Conservation (phyloP, 179 eudicot genomes). For the Spergularia azorica region DNA sequence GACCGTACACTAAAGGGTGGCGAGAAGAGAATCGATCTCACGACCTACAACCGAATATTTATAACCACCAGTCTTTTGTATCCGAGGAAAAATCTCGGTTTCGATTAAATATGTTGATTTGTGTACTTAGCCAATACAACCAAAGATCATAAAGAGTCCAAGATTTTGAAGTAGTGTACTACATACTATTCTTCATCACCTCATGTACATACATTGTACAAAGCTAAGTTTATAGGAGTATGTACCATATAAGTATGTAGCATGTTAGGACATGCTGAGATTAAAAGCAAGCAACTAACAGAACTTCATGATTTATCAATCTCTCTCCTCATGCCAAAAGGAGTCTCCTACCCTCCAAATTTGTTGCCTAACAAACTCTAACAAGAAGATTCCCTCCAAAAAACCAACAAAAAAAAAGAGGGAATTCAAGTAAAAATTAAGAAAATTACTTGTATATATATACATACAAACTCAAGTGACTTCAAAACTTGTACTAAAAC, state of each 20-base stretch:
- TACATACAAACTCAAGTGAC: neutral
- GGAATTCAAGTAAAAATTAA: neutral
- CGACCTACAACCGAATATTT: no score
- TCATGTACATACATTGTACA: no score
- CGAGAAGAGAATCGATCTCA: no score
- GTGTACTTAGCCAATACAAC: no score
- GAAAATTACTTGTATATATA: neutral
- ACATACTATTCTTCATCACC: no score
- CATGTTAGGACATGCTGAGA: slow-evolving; percentile 34
- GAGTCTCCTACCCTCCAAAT: slow-evolving; percentile 20
- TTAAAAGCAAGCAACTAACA: slow-evolving; percentile 10
- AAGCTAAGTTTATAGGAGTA: neutral
- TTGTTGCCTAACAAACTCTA: slow-evolving; percentile 31
- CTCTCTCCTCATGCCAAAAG: slow-evolving; percentile 35
- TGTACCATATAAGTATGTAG: neutral
- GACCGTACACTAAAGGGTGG: no score
- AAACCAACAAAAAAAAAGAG: neutral
- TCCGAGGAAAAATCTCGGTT: no score
- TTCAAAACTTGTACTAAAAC: neutral
- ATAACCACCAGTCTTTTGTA: no score
- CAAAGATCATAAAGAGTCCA: slow-evolving; percentile 6
- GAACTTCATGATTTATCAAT: neutral
- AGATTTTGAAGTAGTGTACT: no score
- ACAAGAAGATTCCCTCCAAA: slow-evolving; percentile 38
- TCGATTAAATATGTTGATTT: no score